Base-by-base conservation (phyloP, 1,284 basidiomycete species). In the Schizophyllum amplum region DNA sequence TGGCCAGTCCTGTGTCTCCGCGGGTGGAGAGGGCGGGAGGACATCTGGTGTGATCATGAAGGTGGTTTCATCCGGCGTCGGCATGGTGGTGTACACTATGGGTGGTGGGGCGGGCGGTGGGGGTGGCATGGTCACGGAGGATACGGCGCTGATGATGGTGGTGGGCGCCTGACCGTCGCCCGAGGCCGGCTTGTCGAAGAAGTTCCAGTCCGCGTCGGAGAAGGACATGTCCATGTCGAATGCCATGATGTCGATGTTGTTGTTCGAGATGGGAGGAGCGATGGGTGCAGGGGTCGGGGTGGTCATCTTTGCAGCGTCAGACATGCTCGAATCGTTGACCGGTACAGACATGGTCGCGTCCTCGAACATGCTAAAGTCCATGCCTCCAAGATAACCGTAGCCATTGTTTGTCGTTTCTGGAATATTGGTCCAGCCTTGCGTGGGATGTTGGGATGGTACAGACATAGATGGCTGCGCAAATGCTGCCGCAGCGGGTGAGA, bases 141-240 rank as follows among this genome's bases (percentile, higher is more conserved):
- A n/a, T n/a, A n/a, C n/a, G n/a, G n/a, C n/a, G n/a, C n/a, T n/a
- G n/a, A n/a, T 47, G 27, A 51, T 59, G 25, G 11, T 56, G 58
- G 26, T 55, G 21, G 25, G 33, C 33, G 33, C 17, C 7, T 9
- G 33, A 9, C 33, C 33, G 7, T 42, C 33, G 3, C 17, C 17
- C 7, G 33, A 13, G 7, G 13, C 69, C 4, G 80, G 80, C 49
- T 73, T 73, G 64, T 89, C 86, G 63, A 88, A 90, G 67, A 87
- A 90, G 65, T 78, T 84, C 66, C 90, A 90, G 67, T 90, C 88
- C 56, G 88, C 87, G 55, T 90, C 87, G 0, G 88, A 90, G 64
- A 90, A 85, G 11, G 76, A 78, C 46, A 83, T 82, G 49, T 86
- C 84, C 56, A 83, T 79, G 54, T 81, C 81, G 68, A 79, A 77